Conservation (phyloP, 441 rosid species). For the Gossypium schwendimanii region DNA sequence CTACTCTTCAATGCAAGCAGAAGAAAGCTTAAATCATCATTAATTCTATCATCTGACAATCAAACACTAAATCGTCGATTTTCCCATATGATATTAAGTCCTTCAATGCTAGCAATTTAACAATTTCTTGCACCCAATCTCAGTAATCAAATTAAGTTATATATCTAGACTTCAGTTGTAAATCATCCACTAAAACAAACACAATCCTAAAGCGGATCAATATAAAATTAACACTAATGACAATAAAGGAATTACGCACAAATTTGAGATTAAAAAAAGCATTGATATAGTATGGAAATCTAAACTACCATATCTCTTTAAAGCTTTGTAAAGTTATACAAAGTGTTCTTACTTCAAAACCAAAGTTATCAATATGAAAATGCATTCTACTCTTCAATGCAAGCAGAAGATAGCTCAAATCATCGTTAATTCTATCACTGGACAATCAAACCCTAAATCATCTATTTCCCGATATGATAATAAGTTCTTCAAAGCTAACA, state of each 20-base stretch:
- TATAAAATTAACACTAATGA: neutral
- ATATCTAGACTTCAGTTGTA: neutral
- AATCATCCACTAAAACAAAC: neutral
- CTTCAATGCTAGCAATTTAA: neutral
- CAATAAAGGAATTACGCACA: neutral
- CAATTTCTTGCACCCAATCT: neutral
- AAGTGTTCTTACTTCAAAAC: conserved; percentile 1
- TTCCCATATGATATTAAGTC: neutral
- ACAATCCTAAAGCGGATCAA: neutral
- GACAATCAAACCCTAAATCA: conserved; percentile 9
- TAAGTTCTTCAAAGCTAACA: neutral
- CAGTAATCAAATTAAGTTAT: neutral
- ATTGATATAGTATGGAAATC: conserved; percentile 5
- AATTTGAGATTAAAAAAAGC: conserved; percentile 11
- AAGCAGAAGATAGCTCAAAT: neutral
- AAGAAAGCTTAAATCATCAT: neutral
- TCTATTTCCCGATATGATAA: neutral
- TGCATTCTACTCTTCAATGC: neutral
- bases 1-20: neutral
- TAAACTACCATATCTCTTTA: neutral
- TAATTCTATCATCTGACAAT: neutral
- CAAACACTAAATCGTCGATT: neutral
- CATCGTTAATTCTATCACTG: neutral
- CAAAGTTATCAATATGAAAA: neutral
- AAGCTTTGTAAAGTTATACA: conserved; percentile 1